Percentiles rank a stretch among this genome's conserved stretches.
phyloP scores from a whole-genome alignment of 1,139 yeast genomes.

The Yamadazyma triangularis region DNA sequence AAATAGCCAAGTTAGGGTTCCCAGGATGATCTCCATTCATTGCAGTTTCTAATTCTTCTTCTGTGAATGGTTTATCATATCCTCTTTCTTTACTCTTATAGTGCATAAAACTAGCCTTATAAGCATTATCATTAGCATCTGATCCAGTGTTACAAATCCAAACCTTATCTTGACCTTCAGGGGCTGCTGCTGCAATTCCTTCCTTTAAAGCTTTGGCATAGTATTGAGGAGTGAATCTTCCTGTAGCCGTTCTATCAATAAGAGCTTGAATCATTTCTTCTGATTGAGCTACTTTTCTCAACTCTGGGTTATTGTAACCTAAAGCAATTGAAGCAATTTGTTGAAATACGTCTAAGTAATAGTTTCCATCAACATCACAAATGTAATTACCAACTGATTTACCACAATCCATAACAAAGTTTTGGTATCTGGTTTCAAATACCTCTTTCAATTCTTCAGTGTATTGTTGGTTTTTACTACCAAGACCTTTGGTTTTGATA shows the following conservation, averaged over 20 bases:
- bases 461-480: slow-evolving; percentile 50
- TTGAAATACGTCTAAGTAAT: slow-evolving; percentile 64
- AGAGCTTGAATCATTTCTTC: slow-evolving; percentile 64
- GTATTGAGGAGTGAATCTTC: slow-evolving; percentile 68
- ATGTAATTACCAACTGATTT: slow-evolving; percentile 70
- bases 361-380: slow-evolving; percentile 68
- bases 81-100: slow-evolving; percentile 59
- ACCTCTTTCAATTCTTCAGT: slow-evolving; percentile 46
- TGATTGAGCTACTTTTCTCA: slow-evolving; percentile 57
- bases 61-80: slow-evolving; percentile 42
- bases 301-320: slow-evolving; percentile 75
- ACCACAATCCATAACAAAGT: slow-evolving; percentile 65
- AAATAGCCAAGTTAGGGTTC: slow-evolving; percentile 62
- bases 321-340: slow-evolving; percentile 76
- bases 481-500: slow-evolving; percentile 42
- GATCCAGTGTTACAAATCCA: slow-evolving; percentile 79
- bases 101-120: slow-evolving; percentile 77
- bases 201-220: slow-evolving; percentile 47
- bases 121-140: slow-evolving; percentile 77
- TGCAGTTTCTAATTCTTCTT: slow-evolving; percentile 52
- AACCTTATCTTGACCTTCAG: slow-evolving; percentile 56
- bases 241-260: slow-evolving; percentile 74
- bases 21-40: slow-evolving; percentile 71
- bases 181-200: slow-evolving; percentile 57
- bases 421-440: slow-evolving; percentile 63